phyloP scores from a whole-genome alignment of 2,329 filamentous ascomycete genomes.

The Escovopsis sp. region DNA sequence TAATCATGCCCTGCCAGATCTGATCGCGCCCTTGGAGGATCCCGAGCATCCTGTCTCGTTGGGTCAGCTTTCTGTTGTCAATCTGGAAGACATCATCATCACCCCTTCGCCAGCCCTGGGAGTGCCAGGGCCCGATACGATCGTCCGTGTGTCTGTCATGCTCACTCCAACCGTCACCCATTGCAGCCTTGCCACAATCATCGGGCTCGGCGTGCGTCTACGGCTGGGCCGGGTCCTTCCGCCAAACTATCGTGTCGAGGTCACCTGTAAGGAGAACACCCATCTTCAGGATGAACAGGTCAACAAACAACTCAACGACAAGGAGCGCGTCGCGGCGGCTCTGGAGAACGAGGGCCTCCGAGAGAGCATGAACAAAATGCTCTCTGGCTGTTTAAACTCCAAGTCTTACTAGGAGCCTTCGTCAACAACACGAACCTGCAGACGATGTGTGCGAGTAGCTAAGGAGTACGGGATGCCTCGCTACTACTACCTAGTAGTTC shows the following conservation, averaged over 20 bases:
- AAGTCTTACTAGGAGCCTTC: too few species aligned
- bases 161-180: constrained; percentile 95
- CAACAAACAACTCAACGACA: constrained; percentile 92
- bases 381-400: too few species aligned
- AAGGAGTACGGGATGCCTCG: too few species aligned
- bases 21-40: constrained; percentile 89
- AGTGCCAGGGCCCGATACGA: constrained; percentile 33
- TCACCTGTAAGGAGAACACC: constrained; percentile 90
- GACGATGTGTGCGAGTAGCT: too few species aligned
- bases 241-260: constrained; percentile 81
- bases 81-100: constrained; percentile 84
- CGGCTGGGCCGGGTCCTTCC: constrained; percentile 82
- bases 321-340: constrained; percentile 88
- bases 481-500: too few species aligned
- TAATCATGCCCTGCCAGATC: constrained; percentile 38
- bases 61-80: constrained; percentile 85
- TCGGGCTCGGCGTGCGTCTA: constrained; percentile 83
- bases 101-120: constrained; percentile 23
- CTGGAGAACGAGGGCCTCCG: constrained; percentile 86
- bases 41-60: constrained; percentile 92
- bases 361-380: constrained; percentile 81
- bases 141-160: constrained; percentile 65
- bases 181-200: constrained; percentile 90
- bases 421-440: too few species aligned
- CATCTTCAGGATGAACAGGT: constrained; percentile 90